A percentile compares a stretch with the other conserved stretches of the same genome.
These are phyloP conservation scores for Xerocomus potaroensis DNA, from an alignment of 768 basidiomycete genomes.

Conservation along the genomic window DNA sequence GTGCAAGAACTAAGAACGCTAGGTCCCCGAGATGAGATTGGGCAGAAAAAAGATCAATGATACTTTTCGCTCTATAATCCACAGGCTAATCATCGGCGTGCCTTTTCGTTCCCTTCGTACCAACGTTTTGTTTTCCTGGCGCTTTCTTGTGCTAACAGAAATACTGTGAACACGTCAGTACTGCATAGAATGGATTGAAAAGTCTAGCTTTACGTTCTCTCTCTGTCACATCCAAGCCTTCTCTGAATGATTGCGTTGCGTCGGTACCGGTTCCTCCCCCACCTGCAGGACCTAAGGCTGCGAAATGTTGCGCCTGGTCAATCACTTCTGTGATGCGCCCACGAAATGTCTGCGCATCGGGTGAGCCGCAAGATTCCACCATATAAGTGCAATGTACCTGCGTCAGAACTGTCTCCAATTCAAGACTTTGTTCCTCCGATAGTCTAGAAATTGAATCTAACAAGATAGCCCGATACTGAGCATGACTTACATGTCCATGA, in stretches of 20 bases:
- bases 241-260: conserved; percentile 71
- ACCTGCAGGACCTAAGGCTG: conserved; percentile 58
- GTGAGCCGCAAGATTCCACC: background rate
- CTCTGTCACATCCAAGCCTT: conserved; percentile 91
- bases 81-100: conserved; percentile 37
- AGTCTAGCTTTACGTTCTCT: conserved; percentile 67
- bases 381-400: conserved; percentile 41
- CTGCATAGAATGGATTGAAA: background rate
- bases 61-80: background rate
- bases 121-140: conserved; percentile 72
- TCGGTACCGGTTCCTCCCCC: conserved; percentile 51
- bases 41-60: conserved; percentile 27
- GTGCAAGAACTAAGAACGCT: conserved; percentile 55
- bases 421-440: conserved; percentile 66
- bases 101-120: conserved; percentile 72
- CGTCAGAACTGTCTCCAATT: conserved; percentile 67
- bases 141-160: conserved; percentile 80
- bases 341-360: conserved; percentile 58
- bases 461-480: background rate
- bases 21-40: conserved; percentile 15
- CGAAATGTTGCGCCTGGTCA: conserved; percentile 89
- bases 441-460: conserved; percentile 44
- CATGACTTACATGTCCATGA: conserved; percentile 69
- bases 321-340: conserved; percentile 72
- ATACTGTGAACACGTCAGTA: conserved; percentile 50